Evolutionary conservation across 768 basidiomycete genomes (phyloP), one percentile per base, ranked within the genome.

Genomic region (Leccinum sublutescens): DNA sequence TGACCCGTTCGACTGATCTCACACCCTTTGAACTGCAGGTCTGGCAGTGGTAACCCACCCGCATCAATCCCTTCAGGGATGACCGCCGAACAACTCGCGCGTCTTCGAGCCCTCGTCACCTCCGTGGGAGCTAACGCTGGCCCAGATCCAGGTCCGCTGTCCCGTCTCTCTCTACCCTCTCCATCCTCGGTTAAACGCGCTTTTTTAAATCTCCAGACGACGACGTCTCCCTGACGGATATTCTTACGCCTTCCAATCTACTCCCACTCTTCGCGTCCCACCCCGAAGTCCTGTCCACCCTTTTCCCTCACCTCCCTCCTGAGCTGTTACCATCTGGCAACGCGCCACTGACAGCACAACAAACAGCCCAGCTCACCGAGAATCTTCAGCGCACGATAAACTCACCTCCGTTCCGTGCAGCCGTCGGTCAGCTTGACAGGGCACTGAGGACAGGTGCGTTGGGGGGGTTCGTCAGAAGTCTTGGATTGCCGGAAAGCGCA

Each of bases 401-500:
- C 60, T 91, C 90, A 1, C 88, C 91, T 0, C 93, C 91, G 65
- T 94, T 95, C 75, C 87, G 89, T 60, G 77, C 84, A 5, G 88
- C 91, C 2, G 89, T 95, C 19, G 77, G 83, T 3, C 89, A 83
- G 69, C 82, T 97, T 50, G 94, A 97, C 69, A 86, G 89, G 67
- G 94, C 93, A 6, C 77, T 97, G 56, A 78, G 87, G 52, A 94
- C 90, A 0, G 94, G 94, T 8, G 74, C 93, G 53, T 76, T 95
- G 2, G 87, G 86, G 6, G 84, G 81, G 1, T 78, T 95, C 19
- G 91, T 96, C 58, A 77, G 86, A 34, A 82, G 85, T 25, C 77
- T 97, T 7, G 94, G 93, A 2, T 75, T 97, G 38, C 91, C 92
- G 0, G 91, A 89, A 67, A 89, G 88, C 65, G 94, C 94, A 8